Conservation (phyloP, 2,329 filamentous ascomycete genomes). For the Aspergillus uvarum region DNA sequence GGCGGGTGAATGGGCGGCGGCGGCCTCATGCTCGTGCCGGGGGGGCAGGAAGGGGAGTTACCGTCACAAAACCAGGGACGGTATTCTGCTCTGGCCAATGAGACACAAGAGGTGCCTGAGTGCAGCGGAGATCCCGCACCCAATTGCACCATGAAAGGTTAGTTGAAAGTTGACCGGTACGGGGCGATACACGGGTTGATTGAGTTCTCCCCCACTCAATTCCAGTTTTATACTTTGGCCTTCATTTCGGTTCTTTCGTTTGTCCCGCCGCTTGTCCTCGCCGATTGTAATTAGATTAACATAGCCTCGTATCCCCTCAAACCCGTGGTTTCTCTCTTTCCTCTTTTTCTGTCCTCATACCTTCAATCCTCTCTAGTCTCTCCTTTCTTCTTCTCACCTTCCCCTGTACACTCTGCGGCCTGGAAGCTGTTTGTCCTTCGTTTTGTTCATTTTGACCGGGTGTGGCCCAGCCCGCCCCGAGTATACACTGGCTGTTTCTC, state of each 20-base stretch:
- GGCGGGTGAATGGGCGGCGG: not conserved
- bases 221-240: conserved; percentile 5
- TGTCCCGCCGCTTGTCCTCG: not conserved
- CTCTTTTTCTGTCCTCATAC: conserved; percentile 4
- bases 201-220: conserved; percentile 14
- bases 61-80: conserved; percentile 28
- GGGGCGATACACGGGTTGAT: conserved; percentile 7
- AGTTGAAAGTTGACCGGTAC: conserved; percentile 5
- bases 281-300: conserved; percentile 16
- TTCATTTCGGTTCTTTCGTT: conserved; percentile 23
- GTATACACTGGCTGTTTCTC: conserved; percentile 11
- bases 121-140: not conserved
- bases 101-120: conserved; percentile 3
- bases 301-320: conserved; percentile 3
- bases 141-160: conserved; percentile 4
- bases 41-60: conserved; percentile 5
- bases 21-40: too few species aligned
- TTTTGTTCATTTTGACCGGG: conserved; percentile 30
- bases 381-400: conserved; percentile 9
- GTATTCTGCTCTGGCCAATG: conserved; percentile 13
- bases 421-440: conserved; percentile 39
- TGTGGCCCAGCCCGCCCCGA: conserved; percentile 16
- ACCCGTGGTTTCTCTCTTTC: not conserved
- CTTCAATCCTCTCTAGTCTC: conserved; percentile 2
- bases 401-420: conserved; percentile 23